Percentiles rank a stretch among this genome's conserved stretches.
phyloP scores from a whole-genome alignment of 352 stramenopile species.

The Phytophthora meadii region DNA sequence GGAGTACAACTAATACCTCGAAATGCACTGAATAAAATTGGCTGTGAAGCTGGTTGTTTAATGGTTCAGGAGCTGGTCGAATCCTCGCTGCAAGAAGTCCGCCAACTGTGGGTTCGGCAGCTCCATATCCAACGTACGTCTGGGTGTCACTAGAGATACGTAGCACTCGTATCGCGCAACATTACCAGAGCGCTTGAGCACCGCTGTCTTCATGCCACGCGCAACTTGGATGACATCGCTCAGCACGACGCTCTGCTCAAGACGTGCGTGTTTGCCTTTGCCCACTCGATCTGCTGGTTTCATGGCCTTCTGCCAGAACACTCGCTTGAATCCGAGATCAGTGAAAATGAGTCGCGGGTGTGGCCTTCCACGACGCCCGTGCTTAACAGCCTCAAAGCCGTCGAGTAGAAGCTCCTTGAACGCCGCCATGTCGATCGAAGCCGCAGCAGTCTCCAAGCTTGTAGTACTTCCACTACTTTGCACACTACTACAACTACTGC shows the following conservation, averaged over 20 bases:
- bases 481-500: slow-evolving; percentile 32
- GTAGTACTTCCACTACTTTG: slow-evolving; percentile 28
- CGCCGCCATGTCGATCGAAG: slow-evolving; percentile 50
- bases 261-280: slow-evolving; percentile 65
- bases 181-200: slow-evolving; percentile 79
- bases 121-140: slow-evolving; percentile 77
- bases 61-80: slow-evolving; percentile 57
- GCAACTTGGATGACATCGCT: slow-evolving; percentile 72
- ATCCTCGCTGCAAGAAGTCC: slow-evolving; percentile 64
- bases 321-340: slow-evolving; percentile 77
- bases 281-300: slow-evolving; percentile 44
- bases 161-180: slow-evolving; percentile 76
- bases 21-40: background rate
- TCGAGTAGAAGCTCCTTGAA: slow-evolving; percentile 76
- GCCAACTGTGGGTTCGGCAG: slow-evolving; percentile 57
- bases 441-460: slow-evolving; percentile 32
- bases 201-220: slow-evolving; percentile 80
- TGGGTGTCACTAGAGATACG: slow-evolving; percentile 73
- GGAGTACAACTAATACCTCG: slow-evolving; percentile 22
- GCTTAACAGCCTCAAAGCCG: slow-evolving; percentile 79
- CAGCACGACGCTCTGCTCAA: slow-evolving; percentile 78
- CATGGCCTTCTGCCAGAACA: slow-evolving; percentile 83
- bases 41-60: slow-evolving; percentile 1
- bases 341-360: slow-evolving; percentile 74
- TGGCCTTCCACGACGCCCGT: slow-evolving; percentile 68